Base-by-base conservation (phyloP, 768 basidiomycete genomes). In the Tephrocybe rancida region DNA sequence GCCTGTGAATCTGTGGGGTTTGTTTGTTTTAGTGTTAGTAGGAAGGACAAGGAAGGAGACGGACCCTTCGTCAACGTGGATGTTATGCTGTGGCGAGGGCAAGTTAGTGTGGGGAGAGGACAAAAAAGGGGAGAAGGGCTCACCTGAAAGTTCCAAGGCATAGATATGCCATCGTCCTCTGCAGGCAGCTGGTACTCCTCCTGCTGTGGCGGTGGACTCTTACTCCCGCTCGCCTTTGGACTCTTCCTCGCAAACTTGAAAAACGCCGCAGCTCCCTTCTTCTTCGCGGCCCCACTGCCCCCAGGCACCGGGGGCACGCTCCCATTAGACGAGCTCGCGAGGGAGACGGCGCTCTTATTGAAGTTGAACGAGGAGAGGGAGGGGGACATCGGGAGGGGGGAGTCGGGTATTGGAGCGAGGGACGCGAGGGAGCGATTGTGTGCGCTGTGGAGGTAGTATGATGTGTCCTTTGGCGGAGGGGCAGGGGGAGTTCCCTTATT, bases 61-160 rank as follows among this genome's bases (percentile, higher is more conserved):
- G 51, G 59, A 87, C 84, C 75, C 84, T 70, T 90, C 88, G 66
- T 90, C 86, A 25, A 90, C 88, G 62, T 91, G 88, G 29, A 90
- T 82, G 62, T 90, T 80, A 64, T 91, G 88, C 87, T 89, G 57
- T 25, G 56, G 48, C 13, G 2, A 5, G 19, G 26, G 54, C n/a
- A 38, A 16, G 55, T 21, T 47, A 52, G 26, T n/a, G 3, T 2
- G 14, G 24, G 9, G 35, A 39, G 9, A 41, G 37, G 27, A 26
- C 34, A 19, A 37, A 32, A n/a, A 30, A 47, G 18, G 41, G 44
- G 41, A 18, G 53, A 22, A 68, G n/a, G n/a, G n/a, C 81, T 42
- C 64, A 84, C 87, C 79, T 86, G 86, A 55, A 90, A 88, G 65
- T 89, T 89, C 82, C 84, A 90, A 3, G 89, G 89, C 56, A 73